phyloP scores from a whole-genome alignment of 192 early-diverging fungal species.

The Ambispora gerdemannii region DNA sequence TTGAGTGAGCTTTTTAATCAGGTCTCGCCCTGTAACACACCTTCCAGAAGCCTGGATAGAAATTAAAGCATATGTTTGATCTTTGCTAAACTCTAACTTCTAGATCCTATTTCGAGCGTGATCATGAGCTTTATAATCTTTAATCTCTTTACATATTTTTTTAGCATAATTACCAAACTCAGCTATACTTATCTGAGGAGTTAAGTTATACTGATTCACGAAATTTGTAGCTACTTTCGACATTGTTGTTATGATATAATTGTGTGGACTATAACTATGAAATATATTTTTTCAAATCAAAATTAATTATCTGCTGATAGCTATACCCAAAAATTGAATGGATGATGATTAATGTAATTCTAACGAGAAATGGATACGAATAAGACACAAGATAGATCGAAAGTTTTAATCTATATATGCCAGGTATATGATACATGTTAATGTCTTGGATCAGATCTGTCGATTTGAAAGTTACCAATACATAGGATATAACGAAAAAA shows the following conservation, averaged over 20 bases:
- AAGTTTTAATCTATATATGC: neutral
- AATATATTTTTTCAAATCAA: neutral
- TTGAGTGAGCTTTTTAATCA: conserved; percentile 5
- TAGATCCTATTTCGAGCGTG: no score
- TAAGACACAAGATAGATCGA: conserved; percentile 1
- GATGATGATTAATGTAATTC: neutral
- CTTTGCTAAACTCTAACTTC: neutral
- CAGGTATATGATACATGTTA: no score
- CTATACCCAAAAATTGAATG: neutral
- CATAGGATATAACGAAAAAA: no score
- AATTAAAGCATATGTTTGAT: neutral
- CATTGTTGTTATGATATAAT: neutral
- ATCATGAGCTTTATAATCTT: no score
- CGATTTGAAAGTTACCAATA: no score
- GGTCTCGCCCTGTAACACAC: conserved; percentile 1
- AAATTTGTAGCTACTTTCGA: neutral
- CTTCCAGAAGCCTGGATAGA: neutral
- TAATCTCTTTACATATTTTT: neutral
- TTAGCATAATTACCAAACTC: neutral
- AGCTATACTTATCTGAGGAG: neutral
- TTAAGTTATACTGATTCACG: conserved; percentile 2
- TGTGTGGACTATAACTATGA: neutral
- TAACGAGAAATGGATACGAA: neutral
- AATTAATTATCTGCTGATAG: neutral
- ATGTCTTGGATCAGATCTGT: no score